A percentile compares a stretch with the other conserved stretches of the same genome.
phyloP scores from a whole-genome alignment of 371 early-diverging fungal species.

The Pancytospora epiphaga region DNA sequence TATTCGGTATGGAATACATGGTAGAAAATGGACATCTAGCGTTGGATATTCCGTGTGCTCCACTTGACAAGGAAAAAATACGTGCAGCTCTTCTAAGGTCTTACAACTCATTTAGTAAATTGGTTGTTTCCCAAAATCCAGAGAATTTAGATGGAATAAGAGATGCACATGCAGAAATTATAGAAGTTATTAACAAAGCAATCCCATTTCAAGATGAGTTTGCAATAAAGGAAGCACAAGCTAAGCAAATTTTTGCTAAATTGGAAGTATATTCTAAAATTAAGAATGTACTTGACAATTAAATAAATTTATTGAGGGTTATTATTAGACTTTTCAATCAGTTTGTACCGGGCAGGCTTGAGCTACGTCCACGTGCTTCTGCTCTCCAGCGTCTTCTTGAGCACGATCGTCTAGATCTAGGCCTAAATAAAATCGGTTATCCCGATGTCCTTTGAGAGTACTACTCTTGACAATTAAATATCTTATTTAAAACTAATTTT shows the following conservation, averaged over 20 bases:
- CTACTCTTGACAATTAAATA: no score
- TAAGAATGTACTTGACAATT: not conserved
- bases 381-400: no score
- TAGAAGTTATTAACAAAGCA: slow-evolving; percentile 32
- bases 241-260: not conserved
- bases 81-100: slow-evolving; percentile 1
- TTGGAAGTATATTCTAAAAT: slow-evolving; percentile 2
- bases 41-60: not conserved
- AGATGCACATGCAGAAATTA: slow-evolving; percentile 29
- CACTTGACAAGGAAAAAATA: slow-evolving; percentile 1
- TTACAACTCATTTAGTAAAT: slow-evolving; percentile 2
- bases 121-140: slow-evolving; percentile 4
- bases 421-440: no score
- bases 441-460: no score
- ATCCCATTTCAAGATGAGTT: not conserved
- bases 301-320: no score
- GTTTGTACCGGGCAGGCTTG: no score
- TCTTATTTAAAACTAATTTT: no score
- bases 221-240: not conserved
- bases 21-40: slow-evolving; percentile 1
- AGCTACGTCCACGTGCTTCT: no score
- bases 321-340: no score
- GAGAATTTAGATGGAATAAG: slow-evolving; percentile 15
- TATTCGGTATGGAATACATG: slow-evolving; percentile 18
- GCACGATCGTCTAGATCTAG: no score